These are phyloP conservation scores for Backusella mclennaniae DNA, from an alignment of 192 early-diverging fungal species.

Conservation along the genomic window DNA sequence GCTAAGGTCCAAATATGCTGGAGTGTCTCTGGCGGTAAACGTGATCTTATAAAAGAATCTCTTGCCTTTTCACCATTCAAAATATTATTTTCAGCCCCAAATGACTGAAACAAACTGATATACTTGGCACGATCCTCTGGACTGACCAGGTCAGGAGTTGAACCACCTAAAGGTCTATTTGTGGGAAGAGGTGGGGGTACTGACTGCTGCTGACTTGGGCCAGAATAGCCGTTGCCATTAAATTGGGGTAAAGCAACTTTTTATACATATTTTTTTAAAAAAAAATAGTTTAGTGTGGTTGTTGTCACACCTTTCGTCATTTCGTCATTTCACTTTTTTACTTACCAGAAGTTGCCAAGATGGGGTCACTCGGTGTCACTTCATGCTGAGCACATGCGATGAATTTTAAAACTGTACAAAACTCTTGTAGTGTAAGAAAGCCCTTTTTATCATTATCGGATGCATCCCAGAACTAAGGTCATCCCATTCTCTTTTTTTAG, in stretches of 20 bases:
- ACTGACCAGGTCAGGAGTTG: constrained; percentile 41
- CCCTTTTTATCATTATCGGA: constrained; percentile 81
- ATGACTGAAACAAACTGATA: constrained; percentile 26
- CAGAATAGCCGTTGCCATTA: constrained; percentile 12
- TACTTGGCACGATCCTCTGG: constrained; percentile 33
- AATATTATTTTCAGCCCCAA: constrained; percentile 19
- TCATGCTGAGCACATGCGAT: constrained; percentile 86
- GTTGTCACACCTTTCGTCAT: background rate
- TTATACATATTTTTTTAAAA: background rate
- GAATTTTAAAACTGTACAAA: constrained; percentile 81
- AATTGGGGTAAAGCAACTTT: constrained; percentile 34
- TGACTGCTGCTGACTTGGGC: background rate
- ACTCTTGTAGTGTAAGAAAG: constrained; percentile 71
- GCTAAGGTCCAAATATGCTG: constrained; percentile 79
- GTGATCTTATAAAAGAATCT: constrained; percentile 76
- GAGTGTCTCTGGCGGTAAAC: constrained; percentile 72
- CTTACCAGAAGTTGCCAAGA: constrained; percentile 12
- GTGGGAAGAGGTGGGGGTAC: background rate
- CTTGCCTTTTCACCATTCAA: constrained; percentile 50
- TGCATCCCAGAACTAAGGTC: constrained; percentile 76
- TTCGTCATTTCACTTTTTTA: background rate
- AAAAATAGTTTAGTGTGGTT: background rate
- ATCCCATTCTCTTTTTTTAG: background rate
- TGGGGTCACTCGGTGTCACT: constrained; percentile 43
- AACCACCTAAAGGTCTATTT: background rate